Evolutionary conservation across 257 asterid species (phyloP).

Genomic region (Solanum chiquidenum): DNA sequence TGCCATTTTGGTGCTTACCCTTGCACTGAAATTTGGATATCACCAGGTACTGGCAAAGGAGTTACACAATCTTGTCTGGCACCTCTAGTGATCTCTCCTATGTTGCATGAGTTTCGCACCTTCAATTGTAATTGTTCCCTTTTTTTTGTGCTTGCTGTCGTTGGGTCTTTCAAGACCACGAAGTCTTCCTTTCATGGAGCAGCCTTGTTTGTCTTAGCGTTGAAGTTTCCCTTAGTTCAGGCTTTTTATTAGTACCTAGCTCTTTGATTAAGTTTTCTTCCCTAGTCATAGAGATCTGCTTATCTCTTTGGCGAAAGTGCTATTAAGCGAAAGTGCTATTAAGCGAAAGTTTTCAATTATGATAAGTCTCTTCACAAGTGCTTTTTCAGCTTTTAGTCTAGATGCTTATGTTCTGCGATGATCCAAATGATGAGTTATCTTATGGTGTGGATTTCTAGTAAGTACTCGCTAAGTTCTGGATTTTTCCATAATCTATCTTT

Average conservation of each 20-base stretch:
- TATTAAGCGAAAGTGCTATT: not conserved
- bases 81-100: not conserved
- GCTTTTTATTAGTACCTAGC: not conserved
- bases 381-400: not conserved
- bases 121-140: too few relatives aligned
- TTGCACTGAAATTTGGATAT: not conserved
- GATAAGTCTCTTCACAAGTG: not conserved
- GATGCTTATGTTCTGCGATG: not conserved
- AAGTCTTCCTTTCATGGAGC: not conserved
- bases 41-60: not conserved
- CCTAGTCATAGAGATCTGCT: not conserved
- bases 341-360: not conserved
- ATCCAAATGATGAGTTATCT: not conserved
- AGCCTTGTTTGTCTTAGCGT: not conserved
- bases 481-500: not conserved
- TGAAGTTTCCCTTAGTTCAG: not conserved
- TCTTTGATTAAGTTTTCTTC: not conserved
- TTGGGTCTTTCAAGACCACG: not conserved
- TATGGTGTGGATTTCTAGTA: not conserved
- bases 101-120: not conserved
- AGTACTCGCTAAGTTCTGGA: not conserved
- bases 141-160: not conserved
- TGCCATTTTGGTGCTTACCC: not conserved
- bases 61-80: not conserved
- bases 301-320: not conserved